A percentile compares a stretch with the other conserved stretches of the same genome.
phyloP scores from a whole-genome alignment of 345 rosid species.

The Rubroshorea leprosula region DNA sequence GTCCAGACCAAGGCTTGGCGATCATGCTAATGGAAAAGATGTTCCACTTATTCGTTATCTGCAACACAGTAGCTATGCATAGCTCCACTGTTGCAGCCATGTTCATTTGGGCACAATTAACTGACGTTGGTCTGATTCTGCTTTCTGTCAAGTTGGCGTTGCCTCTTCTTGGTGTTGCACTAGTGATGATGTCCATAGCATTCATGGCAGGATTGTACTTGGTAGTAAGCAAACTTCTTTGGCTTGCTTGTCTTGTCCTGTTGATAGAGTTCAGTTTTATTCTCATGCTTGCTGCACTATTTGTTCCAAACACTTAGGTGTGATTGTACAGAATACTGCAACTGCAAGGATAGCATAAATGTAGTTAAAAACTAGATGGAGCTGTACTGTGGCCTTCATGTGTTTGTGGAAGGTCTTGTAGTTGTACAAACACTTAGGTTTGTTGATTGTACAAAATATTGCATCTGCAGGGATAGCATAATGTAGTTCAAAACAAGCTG shows the following conservation, averaged over 20 bases:
- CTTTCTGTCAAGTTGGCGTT: not conserved
- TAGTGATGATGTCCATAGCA: too few relatives aligned
- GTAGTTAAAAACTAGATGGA: not conserved
- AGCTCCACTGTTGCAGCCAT: constrained; percentile 1
- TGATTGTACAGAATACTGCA: not conserved
- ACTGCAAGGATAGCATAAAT: not conserved
- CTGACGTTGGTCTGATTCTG: not conserved
- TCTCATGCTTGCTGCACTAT: too few relatives aligned
- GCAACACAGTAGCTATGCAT: constrained; percentile 10
- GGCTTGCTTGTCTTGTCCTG: too few relatives aligned
- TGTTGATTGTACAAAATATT: not conserved
- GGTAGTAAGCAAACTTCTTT: too few relatives aligned
- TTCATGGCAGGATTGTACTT: too few relatives aligned
- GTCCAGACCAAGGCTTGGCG: constrained; percentile 1
- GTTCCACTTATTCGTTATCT: constrained; percentile 9
- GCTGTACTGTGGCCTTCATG: too few relatives aligned
- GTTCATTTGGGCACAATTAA: constrained; percentile 6
- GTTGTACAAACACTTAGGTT: not conserved
- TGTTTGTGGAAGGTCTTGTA: not conserved
- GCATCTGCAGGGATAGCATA: not conserved
- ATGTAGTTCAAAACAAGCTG: not conserved
- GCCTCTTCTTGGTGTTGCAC: too few relatives aligned
- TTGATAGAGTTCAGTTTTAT: too few relatives aligned
- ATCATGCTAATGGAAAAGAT: not conserved
- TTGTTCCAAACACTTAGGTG: not conserved